These are phyloP conservation scores for Dothideomycetes sp. DNA, from an alignment of 2,329 filamentous ascomycete species.

Conservation along the genomic window DNA sequence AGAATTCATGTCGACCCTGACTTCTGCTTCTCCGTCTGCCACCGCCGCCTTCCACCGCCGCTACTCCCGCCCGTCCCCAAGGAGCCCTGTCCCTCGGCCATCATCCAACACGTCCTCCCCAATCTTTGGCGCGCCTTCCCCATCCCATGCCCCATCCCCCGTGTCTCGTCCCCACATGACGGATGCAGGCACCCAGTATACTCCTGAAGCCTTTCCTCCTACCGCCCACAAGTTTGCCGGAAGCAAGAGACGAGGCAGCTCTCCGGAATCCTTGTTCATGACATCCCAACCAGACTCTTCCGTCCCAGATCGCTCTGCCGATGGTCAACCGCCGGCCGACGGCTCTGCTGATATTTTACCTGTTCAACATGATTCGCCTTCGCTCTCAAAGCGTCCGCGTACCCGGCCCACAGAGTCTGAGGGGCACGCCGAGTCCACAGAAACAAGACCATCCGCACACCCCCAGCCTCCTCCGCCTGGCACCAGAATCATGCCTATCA, in stretches of 20 bases:
- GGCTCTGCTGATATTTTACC: too few species aligned
- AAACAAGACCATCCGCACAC: slow-evolving; percentile 30
- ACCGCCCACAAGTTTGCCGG: slow-evolving; percentile 23
- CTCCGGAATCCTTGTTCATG: slow-evolving; percentile 23
- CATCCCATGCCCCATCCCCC: slow-evolving; percentile 11
- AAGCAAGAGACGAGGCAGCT: slow-evolving; percentile 22
- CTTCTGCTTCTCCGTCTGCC: slow-evolving; percentile 24
- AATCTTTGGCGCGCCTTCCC: background rate
- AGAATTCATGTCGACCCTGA: slow-evolving; percentile 23
- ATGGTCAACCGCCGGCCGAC: background rate
- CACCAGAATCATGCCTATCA: slow-evolving; percentile 54
- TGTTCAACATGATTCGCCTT: background rate
- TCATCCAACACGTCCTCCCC: slow-evolving; percentile 8
- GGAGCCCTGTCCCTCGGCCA: slow-evolving; percentile 1
- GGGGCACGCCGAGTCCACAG: slow-evolving; percentile 24
- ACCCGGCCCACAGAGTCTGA: background rate
- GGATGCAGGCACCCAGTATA: slow-evolving; percentile 48
- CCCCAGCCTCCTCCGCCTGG: slow-evolving; percentile 34
- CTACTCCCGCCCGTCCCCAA: slow-evolving; percentile 3
- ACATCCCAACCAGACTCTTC: slow-evolving; percentile 16
- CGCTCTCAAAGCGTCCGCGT: slow-evolving; percentile 6
- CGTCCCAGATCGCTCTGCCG: background rate
- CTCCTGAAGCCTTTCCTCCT: slow-evolving; percentile 39
- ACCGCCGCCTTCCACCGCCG: slow-evolving; percentile 19
- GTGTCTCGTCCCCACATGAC: slow-evolving; percentile 21